These are phyloP conservation scores for Apiospora rasikravindrae DNA, from an alignment of 2,329 filamentous ascomycete species.

Conservation along the genomic window DNA sequence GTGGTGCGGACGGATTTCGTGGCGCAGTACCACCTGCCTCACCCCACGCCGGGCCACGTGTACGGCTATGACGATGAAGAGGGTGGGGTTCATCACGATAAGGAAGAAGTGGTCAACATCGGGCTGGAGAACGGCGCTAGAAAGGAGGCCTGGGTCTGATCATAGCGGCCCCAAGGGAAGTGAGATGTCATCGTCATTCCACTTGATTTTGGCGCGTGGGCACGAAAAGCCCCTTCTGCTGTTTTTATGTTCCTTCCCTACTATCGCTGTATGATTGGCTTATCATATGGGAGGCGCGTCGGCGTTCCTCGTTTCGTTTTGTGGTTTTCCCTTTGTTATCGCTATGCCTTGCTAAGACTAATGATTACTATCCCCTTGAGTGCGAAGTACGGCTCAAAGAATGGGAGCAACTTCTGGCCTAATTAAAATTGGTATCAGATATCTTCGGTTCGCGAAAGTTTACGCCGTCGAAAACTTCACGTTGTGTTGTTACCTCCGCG, in stretches of 20 bases:
- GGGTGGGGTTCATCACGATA: not conserved
- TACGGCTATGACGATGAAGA: not conserved
- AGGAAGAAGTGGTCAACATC: constrained; percentile 9
- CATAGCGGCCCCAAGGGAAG: not conserved
- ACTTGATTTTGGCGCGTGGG: not conserved
- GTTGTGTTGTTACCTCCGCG: no score
- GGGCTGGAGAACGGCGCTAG: not conserved
- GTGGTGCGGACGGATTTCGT: not conserved
- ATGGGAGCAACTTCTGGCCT: no score
- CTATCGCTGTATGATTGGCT: not conserved
- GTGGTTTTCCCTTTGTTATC: not conserved
- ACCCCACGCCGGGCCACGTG: not conserved
- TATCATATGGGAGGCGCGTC: not conserved
- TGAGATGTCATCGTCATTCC: not conserved
- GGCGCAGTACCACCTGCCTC: not conserved
- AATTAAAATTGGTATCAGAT: no score
- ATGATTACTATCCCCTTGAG: no score
- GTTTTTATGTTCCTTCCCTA: no score
- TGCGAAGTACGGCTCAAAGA: no score
- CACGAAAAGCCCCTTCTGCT: not conserved
- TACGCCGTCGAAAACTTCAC: no score
- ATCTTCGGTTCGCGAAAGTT: no score
- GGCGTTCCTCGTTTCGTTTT: not conserved
- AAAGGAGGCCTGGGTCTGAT: not conserved
- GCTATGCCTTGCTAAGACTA: not conserved